Percentiles rank a stretch among this genome's conserved stretches.
These are phyloP conservation scores for Aspergillus fumigatiaffinis DNA, from an alignment of 2,329 filamentous ascomycete species.

Conservation along the genomic window DNA sequence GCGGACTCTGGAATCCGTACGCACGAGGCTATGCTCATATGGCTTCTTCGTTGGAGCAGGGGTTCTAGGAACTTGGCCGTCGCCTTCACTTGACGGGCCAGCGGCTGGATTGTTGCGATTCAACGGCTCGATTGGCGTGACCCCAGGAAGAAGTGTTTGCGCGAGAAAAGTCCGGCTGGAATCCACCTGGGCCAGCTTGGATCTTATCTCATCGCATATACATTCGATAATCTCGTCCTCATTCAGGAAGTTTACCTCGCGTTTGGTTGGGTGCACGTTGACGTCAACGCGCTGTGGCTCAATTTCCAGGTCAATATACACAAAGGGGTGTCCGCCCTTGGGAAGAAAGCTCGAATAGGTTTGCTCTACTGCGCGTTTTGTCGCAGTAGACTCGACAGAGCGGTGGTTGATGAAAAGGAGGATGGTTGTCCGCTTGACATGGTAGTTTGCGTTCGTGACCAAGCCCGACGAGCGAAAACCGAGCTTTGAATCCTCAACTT, in stretches of 20 bases:
- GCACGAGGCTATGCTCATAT: conserved; percentile 82
- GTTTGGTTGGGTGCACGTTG: conserved; percentile 95
- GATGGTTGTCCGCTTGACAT: conserved; percentile 81
- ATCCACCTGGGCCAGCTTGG: conserved; percentile 79
- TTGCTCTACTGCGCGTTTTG: conserved; percentile 88
- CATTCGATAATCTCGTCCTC: conserved; percentile 92
- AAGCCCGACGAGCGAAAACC: conserved; percentile 79
- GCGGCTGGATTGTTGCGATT: conserved; percentile 15
- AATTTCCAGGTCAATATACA: conserved; percentile 88
- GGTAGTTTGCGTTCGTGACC: conserved; percentile 91
- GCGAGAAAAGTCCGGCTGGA: conserved; percentile 92
- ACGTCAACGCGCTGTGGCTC: conserved; percentile 91
- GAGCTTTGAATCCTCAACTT: conserved; percentile 68
- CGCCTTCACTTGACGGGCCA: conserved; percentile 19
- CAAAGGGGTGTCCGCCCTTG: conserved; percentile 89
- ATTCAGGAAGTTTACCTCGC: conserved; percentile 94
- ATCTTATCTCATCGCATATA: conserved; percentile 75
- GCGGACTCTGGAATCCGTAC: conserved; percentile 80
- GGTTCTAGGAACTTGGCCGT: conserved; percentile 37
- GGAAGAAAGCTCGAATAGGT: conserved; percentile 83
- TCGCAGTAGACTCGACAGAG: conserved; percentile 80
- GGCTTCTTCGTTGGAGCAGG: conserved; percentile 48
- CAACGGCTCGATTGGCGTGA: conserved; percentile 44
- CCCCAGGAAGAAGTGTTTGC: conserved; percentile 77
- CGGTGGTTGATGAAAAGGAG: conserved; percentile 96